Base-by-base conservation (phyloP, 1,284 basidiomycete genomes). In the Porodaedalea pini region DNA sequence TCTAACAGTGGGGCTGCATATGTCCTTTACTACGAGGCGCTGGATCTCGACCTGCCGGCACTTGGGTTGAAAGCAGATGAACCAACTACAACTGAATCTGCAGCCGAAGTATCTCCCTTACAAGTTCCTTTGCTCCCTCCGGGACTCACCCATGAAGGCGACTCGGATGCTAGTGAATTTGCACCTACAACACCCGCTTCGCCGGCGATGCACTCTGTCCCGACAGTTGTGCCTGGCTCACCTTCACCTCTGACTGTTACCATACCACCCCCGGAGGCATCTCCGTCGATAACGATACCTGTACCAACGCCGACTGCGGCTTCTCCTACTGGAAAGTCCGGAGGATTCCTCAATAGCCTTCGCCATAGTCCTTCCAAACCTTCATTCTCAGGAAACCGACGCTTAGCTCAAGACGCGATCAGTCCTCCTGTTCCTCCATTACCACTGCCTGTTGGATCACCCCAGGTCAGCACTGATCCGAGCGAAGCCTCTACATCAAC, bases 1-100 rank as follows among this genome's bases (percentile, higher is more conserved):
- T 89, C 89, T 1, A 79, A 81, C 62, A 83, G 87, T 3, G 96
- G 96, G 21, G 88, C 90, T 37, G 97, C 95, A 19, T 99, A 99
- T 71, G 95, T 99, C 25, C 78, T 99, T 36, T 99, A 97, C 74
- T 99, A 99, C 71, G 94, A 98, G 72, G 95, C 94, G 11, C 86
- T 83, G 15, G 92, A 98, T 70, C 78, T 95, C 56, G 86, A 94
- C 67, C 74, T 81, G 34, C 67, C 73, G n/a, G 75, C 78, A 15
- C 78, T 94, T 15, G 92, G 92, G 1, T 70, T 92, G 10, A 78
- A 75, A 23, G 62, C 27, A 19, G 36, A 52, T 15, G 53, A 54
- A 25, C 52, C 45, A 4, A 10, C 44, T 48, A 13, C 32, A 23
- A 39, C 43, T 43, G 56, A 45, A 21, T 41, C 58, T 27, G 39